Conservation (phyloP, 2,329 filamentous ascomycete genomes). For the Shiraia sp. region DNA sequence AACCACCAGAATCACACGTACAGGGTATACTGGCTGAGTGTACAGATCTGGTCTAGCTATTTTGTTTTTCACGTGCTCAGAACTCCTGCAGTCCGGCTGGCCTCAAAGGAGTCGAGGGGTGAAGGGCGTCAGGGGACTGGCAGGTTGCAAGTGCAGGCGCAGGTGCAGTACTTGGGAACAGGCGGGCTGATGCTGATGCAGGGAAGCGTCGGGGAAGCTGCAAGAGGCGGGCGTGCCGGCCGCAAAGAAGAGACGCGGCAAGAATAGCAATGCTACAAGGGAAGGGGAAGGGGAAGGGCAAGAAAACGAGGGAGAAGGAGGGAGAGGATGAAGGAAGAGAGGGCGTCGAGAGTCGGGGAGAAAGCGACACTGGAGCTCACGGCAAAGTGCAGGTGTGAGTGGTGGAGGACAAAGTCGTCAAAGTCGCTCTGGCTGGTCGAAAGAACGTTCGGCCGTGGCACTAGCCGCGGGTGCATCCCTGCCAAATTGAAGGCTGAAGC, state of each 20-base stretch:
- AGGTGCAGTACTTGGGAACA: no score
- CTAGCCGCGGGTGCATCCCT: neutral
- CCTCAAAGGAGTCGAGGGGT: conserved; percentile 32
- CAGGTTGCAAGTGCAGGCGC: no score
- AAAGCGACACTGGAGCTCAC: no score
- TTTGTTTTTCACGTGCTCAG: conserved; percentile 10
- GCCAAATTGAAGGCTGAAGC: neutral
- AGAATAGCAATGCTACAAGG: conserved; percentile 26
- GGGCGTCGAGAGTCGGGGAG: conserved; percentile 8
- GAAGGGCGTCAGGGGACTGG: conserved; percentile 18
- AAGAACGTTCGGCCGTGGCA: neutral
- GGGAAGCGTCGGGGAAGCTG: conserved; percentile 13
- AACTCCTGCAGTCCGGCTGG: conserved; percentile 38
- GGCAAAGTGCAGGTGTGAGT: conserved; percentile 11
- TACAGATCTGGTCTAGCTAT: conserved; percentile 4
- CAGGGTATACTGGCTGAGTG: conserved; percentile 8
- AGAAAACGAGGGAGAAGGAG: conserved; percentile 15
- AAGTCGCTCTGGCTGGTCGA: conserved; percentile 4
- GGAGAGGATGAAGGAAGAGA: conserved; percentile 6
- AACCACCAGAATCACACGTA: no score
- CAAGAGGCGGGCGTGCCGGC: conserved; percentile 12
- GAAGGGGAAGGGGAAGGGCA: no score
- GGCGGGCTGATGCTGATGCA: conserved; percentile 13
- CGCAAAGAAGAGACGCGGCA: conserved; percentile 23
- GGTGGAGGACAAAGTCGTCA: conserved; percentile 9